Evolutionary conservation across 2,329 filamentous ascomycete genomes (phyloP).

Genomic region (Scedosporium boydii): DNA sequence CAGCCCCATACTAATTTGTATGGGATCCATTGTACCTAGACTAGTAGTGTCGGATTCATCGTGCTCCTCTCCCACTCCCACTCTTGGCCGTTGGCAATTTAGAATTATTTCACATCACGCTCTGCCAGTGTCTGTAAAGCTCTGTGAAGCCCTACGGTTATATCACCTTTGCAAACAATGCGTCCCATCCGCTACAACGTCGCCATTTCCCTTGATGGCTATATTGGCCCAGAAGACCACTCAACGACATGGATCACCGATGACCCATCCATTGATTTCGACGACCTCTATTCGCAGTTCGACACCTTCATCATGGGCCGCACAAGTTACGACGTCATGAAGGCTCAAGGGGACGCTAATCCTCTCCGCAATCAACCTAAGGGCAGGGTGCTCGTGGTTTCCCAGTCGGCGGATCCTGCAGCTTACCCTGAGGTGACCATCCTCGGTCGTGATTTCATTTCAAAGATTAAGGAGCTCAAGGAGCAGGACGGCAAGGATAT

Average conservation of each 20-base stretch:
- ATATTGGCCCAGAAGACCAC: slow-evolving; percentile 20
- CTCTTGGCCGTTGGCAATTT: too few species aligned
- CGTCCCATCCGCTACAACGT: slow-evolving; percentile 21
- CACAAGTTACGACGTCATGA: slow-evolving; percentile 23
- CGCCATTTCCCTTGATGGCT: slow-evolving; percentile 24
- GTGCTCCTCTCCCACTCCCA: too few species aligned
- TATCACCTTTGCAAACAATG: slow-evolving; percentile 7
- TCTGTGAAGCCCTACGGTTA: too few species aligned
- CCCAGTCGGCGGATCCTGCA: slow-evolving; percentile 8
- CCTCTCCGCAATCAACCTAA: slow-evolving; percentile 13
- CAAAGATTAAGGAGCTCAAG: slow-evolving; percentile 14
- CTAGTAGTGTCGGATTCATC: too few species aligned
- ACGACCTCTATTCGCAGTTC: slow-evolving; percentile 20
- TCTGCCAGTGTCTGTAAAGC: too few species aligned
- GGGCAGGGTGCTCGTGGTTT: slow-evolving; percentile 19
- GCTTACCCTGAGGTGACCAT: slow-evolving; percentile 17
- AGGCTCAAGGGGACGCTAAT: slow-evolving; percentile 10
- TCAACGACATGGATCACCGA: slow-evolving; percentile 21
- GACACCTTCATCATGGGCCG: slow-evolving; percentile 25
- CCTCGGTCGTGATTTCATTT: slow-evolving; percentile 12
- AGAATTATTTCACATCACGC: too few species aligned
- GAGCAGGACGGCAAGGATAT: slow-evolving; percentile 16
- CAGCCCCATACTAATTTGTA: too few species aligned
- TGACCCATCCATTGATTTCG: slow-evolving; percentile 23
- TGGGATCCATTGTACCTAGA: too few species aligned